phyloP scores from a whole-genome alignment of 2,329 filamentous ascomycete genomes.

The Cryphonectria radicalis region DNA sequence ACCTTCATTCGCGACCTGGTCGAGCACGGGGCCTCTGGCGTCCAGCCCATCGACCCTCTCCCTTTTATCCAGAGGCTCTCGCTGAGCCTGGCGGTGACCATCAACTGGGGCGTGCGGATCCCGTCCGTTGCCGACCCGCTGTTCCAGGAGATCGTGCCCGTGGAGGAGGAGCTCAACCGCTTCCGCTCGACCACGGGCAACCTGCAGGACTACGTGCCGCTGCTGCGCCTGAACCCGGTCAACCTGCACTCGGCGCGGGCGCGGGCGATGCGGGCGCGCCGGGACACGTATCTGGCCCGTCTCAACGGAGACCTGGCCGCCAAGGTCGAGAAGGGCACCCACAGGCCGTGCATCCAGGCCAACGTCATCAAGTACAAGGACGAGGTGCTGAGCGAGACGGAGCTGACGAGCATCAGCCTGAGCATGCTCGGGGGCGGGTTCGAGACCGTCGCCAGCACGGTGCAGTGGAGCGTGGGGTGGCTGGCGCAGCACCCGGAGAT shows the following conservation, averaged over 20 bases:
- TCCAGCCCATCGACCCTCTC: conserved; percentile 27
- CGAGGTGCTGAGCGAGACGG: conserved; percentile 23
- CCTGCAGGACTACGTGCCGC: conserved; percentile 28
- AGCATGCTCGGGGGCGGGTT: conserved; percentile 54
- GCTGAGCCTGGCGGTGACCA: conserved; percentile 30
- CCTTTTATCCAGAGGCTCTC: conserved; percentile 29
- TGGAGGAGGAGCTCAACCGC: conserved; percentile 31
- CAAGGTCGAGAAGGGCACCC: conserved; percentile 20
- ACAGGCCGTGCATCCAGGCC: conserved; percentile 30
- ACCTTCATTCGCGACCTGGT: conserved; percentile 60
- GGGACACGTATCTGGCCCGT: conserved; percentile 23
- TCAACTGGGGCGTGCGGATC: conserved; percentile 32
- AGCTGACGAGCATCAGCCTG: conserved; percentile 50
- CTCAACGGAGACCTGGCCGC: conserved; percentile 24
- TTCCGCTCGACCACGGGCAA: conserved; percentile 30
- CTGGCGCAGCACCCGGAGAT: conserved; percentile 51
- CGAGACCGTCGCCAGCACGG: conserved; percentile 27
- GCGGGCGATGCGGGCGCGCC: conserved; percentile 26
- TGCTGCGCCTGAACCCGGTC: conserved; percentile 27
- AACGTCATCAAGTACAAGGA: conserved; percentile 28
- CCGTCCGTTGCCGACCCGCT: conserved; percentile 29
- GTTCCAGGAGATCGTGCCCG: conserved; percentile 30
- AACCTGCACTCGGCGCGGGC: conserved; percentile 23
- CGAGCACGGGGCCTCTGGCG: conserved; percentile 55
- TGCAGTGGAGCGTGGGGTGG: conserved; percentile 31